phyloP scores from a whole-genome alignment of 2,329 filamentous ascomycete genomes.

The Pseudophaeomoniella oleicola region DNA sequence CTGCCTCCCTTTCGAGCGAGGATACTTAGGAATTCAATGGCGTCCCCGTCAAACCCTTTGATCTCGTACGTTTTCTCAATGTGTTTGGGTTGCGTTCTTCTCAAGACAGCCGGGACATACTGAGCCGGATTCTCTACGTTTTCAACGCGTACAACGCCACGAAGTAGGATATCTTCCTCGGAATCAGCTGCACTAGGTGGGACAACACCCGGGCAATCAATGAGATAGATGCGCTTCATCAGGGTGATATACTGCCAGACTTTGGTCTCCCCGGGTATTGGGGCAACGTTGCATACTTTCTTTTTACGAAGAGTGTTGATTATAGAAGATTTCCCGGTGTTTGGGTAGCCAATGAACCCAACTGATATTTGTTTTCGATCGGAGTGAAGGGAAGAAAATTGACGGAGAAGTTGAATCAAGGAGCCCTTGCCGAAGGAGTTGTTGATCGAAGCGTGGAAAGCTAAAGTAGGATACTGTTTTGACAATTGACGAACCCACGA shows the following conservation, averaged over 20 bases:
- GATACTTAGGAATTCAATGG: conserved; percentile 72
- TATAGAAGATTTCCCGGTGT: conserved; percentile 89
- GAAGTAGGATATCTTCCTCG: conserved; percentile 73
- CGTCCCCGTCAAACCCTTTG: conserved; percentile 54
- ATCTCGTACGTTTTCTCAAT: conserved; percentile 88
- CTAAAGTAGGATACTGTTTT: conserved; percentile 83
- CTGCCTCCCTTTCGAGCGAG: conserved; percentile 77
- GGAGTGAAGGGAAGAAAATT: conserved; percentile 81
- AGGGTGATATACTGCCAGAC: conserved; percentile 96
- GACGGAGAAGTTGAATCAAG: conserved; percentile 76
- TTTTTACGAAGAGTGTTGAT: conserved; percentile 94
- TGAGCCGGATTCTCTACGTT: conserved; percentile 95
- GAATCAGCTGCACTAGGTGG: conserved; percentile 75
- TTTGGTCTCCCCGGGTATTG: conserved; percentile 92
- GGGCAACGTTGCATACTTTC: conserved; percentile 84
- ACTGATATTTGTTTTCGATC: conserved; percentile 91
- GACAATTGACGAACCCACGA: conserved; percentile 82
- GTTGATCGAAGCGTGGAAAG: conserved; percentile 87
- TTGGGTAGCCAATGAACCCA: conserved; percentile 78
- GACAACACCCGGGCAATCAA: conserved; percentile 93
- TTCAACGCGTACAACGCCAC: conserved; percentile 85
- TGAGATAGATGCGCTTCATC: conserved; percentile 88
- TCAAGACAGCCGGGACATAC: conserved; percentile 74
- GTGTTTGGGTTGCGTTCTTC: conserved; percentile 69
- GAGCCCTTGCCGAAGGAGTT: conserved; percentile 96